A percentile compares a stretch with the other conserved stretches of the same genome.
phyloP scores from a whole-genome alignment of 441 rosid genomes.

The Theobroma grandiflorum region DNA sequence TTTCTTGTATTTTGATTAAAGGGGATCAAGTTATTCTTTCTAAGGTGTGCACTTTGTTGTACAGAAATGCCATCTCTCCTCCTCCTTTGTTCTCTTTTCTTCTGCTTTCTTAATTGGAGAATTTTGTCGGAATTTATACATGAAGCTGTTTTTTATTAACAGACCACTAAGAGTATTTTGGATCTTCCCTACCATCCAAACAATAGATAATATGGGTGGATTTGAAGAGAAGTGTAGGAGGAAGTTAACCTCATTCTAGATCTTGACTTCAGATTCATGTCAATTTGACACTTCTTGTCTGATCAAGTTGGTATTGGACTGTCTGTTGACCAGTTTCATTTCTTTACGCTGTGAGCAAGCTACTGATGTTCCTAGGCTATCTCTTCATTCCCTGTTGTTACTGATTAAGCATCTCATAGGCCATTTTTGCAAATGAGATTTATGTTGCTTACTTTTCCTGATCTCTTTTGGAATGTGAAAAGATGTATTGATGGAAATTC shows the following conservation, averaged over 20 bases:
- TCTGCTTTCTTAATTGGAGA: neutral
- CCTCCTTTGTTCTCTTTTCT: no score
- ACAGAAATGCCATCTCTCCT: neutral
- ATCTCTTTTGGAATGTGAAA: conserved; percentile 6
- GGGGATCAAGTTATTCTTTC: neutral
- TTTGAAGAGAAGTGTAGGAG: neutral
- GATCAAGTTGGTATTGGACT: neutral
- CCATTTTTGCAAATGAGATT: neutral
- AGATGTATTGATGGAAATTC: conserved; percentile 2
- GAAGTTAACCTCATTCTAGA: neutral
- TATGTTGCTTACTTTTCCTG: neutral
- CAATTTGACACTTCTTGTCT: neutral
- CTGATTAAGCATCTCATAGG: neutral
- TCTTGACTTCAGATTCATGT: neutral
- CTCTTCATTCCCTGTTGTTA: neutral
- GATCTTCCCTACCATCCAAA: neutral
- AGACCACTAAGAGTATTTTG: neutral
- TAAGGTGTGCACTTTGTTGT: neutral
- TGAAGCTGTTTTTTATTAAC: neutral
- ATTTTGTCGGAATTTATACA: neutral
- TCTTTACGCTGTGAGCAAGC: neutral
- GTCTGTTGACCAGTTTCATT: conserved; percentile 5
- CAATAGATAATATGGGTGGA: neutral
- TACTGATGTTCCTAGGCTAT: neutral
- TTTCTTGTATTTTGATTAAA: no score